Percentiles rank a stretch among this genome's conserved stretches.
Evolutionary conservation across 2,329 filamentous ascomycete genomes (phyloP).

Genomic region (Fusarium denticulatum): DNA sequence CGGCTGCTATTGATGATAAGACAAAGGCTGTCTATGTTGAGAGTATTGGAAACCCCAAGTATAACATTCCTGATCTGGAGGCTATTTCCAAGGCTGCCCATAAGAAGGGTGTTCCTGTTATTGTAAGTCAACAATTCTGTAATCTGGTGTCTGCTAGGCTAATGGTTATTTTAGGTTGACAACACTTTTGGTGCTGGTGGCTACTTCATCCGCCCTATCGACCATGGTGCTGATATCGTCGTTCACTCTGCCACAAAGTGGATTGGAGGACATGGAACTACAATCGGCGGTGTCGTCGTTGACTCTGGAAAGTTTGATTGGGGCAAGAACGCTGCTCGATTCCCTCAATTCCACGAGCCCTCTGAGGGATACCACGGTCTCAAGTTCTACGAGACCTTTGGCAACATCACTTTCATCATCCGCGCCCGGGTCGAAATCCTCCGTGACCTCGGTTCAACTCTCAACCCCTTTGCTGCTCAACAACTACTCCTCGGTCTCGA

Average conservation of each 20-base stretch:
- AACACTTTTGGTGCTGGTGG: conserved; percentile 96
- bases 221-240: conserved; percentile 92
- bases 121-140: conserved; percentile 55
- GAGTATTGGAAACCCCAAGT: conserved; percentile 92
- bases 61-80: conserved; percentile 92
- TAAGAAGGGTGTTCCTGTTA: conserved; percentile 71
- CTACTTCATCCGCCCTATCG: conserved; percentile 86
- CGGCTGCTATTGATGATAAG: conserved; percentile 85
- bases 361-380: conserved; percentile 91
- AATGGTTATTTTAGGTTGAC: conserved; percentile 70
- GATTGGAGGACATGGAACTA: conserved; percentile 96
- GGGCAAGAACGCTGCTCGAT: conserved; percentile 83
- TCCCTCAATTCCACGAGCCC: conserved; percentile 92
- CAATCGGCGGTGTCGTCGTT: conserved; percentile 85
- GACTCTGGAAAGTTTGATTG: conserved; percentile 95
- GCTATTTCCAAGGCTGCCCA: conserved; percentile 84
- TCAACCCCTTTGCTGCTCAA: conserved; percentile 93
- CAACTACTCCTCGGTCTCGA: conserved; percentile 90
- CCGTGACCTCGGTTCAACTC: conserved; percentile 81
- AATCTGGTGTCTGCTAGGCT: neutral
- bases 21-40: conserved; percentile 94
- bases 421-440: conserved; percentile 89
- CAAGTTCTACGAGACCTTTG: conserved; percentile 95
- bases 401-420: conserved; percentile 82
- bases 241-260: conserved; percentile 96